Percentiles rank a stretch among this genome's conserved stretches.
phyloP scores from a whole-genome alignment of 805 yeast species.

The Candida takata region DNA sequence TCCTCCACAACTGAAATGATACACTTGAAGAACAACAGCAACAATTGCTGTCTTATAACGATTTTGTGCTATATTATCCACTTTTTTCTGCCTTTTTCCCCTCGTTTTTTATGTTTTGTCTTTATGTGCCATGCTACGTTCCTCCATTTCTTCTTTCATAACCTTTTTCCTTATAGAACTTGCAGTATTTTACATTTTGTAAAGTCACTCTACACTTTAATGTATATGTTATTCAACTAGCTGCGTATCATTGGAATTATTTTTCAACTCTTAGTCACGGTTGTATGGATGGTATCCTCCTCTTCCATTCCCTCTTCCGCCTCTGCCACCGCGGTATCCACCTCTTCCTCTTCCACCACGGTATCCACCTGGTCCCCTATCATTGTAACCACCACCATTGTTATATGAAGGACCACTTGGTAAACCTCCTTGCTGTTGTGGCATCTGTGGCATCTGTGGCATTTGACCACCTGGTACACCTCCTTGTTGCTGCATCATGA shows the following conservation, averaged over 20 bases:
- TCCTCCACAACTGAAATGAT: conserved; percentile 23
- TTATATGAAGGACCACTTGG: conserved; percentile 10
- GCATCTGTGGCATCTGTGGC: conserved; percentile 9
- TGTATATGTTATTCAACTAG: too few species aligned
- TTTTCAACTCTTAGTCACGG: conserved; percentile 8
- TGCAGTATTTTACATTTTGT: too few species aligned
- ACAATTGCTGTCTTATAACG: too few species aligned
- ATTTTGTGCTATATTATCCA: too few species aligned
- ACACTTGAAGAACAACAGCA: too few species aligned
- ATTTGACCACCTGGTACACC: conserved; percentile 3
- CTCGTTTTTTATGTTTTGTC: too few species aligned
- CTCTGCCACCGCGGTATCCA: conserved; percentile 10
- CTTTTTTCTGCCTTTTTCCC: too few species aligned
- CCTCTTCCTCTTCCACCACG: conserved; percentile 15
- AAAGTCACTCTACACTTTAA: too few species aligned
- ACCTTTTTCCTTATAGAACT: too few species aligned
- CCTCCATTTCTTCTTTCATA: too few species aligned
- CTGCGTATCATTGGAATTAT: too few species aligned
- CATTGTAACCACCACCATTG: conserved; percentile 10
- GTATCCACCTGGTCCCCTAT: conserved; percentile 18
- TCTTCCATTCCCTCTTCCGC: conserved; percentile 11
- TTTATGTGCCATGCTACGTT: too few species aligned
- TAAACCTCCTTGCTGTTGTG: conserved; percentile 3
- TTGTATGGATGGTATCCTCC: conserved; percentile 39
- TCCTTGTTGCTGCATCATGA: conserved; percentile 43